Conservation (phyloP, 306 rosid species). For the Canavalia gladiata region DNA sequence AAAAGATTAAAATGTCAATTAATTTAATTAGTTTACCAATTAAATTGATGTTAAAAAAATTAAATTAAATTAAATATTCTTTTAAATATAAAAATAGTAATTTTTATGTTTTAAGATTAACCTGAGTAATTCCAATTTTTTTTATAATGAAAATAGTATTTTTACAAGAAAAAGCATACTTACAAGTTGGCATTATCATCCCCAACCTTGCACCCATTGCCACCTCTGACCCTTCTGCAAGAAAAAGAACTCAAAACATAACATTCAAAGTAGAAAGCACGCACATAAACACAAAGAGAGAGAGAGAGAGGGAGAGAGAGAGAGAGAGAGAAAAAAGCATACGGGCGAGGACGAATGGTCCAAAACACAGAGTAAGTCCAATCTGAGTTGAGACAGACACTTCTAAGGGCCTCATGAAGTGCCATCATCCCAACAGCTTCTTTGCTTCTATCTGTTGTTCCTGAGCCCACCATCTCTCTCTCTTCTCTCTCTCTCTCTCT, state of each 20-base stretch:
- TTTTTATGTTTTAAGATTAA: too few species aligned
- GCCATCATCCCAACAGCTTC: constrained; percentile 99
- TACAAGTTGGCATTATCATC: constrained; percentile 95
- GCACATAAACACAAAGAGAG: not conserved
- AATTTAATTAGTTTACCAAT: too few species aligned
- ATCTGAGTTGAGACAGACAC: constrained; percentile 68
- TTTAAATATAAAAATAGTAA: too few species aligned
- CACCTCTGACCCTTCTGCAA: constrained; percentile 92
- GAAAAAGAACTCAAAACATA: constrained; percentile 52
- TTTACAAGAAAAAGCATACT: constrained; percentile 42
- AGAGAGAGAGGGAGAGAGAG: not conserved
- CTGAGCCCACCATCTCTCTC: constrained; percentile 98
- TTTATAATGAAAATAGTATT: too few species aligned
- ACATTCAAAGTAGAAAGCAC: not conserved
- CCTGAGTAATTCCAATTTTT: too few species aligned
- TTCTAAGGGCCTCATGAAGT: constrained; percentile 99
- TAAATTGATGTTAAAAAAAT: too few species aligned
- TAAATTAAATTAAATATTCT: too few species aligned
- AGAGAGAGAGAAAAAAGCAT: constrained; percentile 46
- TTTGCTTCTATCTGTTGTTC: constrained; percentile 88
- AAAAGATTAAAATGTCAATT: too few species aligned
- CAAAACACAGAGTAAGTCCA: constrained; percentile 99
- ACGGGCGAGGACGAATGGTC: constrained; percentile 99
- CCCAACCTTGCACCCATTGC: constrained; percentile 97
- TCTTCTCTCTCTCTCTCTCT: constrained; percentile 46